Percentiles rank a stretch among this genome's conserved stretches.
phyloP scores from a whole-genome alignment of 164 flowering plant genomes.

The Saururus chinensis region DNA sequence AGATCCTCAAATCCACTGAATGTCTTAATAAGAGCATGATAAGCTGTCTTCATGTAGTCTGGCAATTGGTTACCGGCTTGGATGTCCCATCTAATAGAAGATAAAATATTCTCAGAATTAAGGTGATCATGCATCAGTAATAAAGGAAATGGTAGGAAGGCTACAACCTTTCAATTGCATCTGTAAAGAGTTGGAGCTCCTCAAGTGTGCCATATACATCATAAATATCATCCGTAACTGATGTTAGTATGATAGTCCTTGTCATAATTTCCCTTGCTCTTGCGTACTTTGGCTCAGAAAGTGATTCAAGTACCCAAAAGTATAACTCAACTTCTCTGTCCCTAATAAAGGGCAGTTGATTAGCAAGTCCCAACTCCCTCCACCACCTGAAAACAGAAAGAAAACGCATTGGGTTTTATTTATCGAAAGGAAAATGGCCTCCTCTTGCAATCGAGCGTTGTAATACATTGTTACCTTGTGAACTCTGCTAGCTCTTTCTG shows the following conservation, averaged over 20 bases:
- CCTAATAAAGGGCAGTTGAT: neutral
- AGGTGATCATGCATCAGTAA: no score
- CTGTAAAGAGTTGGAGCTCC: neutral
- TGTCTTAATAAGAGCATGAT: no score
- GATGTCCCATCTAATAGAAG: no score
- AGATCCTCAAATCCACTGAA: no score
- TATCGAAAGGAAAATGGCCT: neutral
- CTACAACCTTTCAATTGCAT: neutral
- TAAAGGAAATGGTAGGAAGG: no score
- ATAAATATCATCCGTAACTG: slow-evolving; percentile 2
- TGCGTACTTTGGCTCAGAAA: slow-evolving; percentile 1
- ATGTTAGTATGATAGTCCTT: neutral
- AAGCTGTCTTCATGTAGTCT: no score
- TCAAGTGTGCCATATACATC: slow-evolving; percentile 5
- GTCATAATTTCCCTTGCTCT: neutral
- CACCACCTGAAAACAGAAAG: slow-evolving; percentile 4
- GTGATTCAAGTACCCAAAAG: neutral
- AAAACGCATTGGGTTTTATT: neutral
- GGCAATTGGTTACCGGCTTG: no score
- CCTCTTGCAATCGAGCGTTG: neutral
- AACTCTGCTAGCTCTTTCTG: slow-evolving; percentile 25
- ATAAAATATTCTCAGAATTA: no score
- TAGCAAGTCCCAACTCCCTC: neutral
- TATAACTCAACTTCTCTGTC: slow-evolving; percentile 3
- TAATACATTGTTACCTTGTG: slow-evolving; percentile 16